These are phyloP conservation scores for Achaetomiella virescens DNA, from an alignment of 495 filamentous ascomycete species.

Conservation along the genomic window DNA sequence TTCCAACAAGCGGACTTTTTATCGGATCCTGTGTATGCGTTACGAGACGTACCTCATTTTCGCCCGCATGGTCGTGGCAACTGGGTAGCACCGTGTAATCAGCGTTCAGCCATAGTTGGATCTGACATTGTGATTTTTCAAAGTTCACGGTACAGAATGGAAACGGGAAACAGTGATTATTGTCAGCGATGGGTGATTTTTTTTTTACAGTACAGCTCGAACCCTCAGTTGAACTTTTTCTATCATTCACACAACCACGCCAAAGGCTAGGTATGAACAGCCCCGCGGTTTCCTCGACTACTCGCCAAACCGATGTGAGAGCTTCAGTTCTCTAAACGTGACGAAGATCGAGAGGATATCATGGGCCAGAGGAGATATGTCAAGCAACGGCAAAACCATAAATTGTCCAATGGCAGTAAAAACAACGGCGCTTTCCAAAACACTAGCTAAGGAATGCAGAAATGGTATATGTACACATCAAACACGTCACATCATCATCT, in stretches of 20 bases:
- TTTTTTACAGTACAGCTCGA: no score
- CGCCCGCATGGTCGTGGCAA: neutral
- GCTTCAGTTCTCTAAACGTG: no score
- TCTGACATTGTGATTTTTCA: neutral
- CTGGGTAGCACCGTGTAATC: conserved; percentile 1
- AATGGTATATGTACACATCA: neutral
- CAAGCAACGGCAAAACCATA: neutral
- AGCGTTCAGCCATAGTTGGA: neutral
- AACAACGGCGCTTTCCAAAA: neutral
- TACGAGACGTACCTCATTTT: neutral
- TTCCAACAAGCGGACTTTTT: conserved; percentile 12
- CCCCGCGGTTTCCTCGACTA: no score
- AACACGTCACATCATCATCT: neutral
- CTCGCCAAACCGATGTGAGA: no score
- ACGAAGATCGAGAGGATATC: no score
- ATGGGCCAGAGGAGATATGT: no score
- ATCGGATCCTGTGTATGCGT: neutral
- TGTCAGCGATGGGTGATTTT: no score
- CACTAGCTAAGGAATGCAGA: neutral
- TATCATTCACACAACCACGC: no score
- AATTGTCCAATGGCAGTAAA: neutral
- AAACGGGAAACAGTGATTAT: no score
- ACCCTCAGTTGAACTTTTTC: no score
- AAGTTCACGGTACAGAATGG: neutral
- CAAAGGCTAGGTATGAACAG: no score